phyloP scores from a whole-genome alignment of 2,329 filamentous ascomycete species.

The Penicillium psychrosexuale region DNA sequence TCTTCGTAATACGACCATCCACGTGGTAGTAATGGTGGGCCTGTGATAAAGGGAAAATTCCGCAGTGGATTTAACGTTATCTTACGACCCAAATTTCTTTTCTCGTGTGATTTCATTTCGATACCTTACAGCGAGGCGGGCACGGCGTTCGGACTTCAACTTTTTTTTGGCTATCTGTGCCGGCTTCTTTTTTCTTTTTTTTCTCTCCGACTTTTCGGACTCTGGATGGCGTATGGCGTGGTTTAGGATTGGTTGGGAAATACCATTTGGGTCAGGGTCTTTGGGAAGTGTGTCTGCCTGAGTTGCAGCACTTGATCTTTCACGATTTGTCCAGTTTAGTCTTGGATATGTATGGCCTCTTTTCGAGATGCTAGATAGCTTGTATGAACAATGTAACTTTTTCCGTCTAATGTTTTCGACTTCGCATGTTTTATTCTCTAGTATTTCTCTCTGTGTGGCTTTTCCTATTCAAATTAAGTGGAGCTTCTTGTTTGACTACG shows the following conservation, averaged over 20 bases:
- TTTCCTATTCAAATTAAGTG: too few species aligned
- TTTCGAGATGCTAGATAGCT: conserved; percentile 13
- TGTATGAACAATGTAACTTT: conserved; percentile 23
- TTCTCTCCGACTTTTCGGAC: conserved; percentile 1
- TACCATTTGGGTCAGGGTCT: conserved; percentile 16
- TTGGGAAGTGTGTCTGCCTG: conserved; percentile 14
- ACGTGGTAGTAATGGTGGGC: conserved; percentile 14
- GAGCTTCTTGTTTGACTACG: neutral
- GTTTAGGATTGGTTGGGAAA: conserved; percentile 19
- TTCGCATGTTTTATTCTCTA: neutral
- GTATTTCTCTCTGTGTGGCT: neutral
- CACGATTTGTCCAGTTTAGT: conserved; percentile 22
- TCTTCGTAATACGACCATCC: conserved; percentile 21
- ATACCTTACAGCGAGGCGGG: conserved; percentile 11
- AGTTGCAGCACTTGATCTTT: conserved; percentile 11
- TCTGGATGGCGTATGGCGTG: conserved; percentile 24
- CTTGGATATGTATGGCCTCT: conserved; percentile 14
- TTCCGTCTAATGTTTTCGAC: neutral
- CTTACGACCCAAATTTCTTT: conserved; percentile 24
- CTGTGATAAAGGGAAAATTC: conserved; percentile 12
- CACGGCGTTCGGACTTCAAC: conserved; percentile 22
- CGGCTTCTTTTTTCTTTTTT: conserved; percentile 1
- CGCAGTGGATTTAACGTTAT: conserved; percentile 19
- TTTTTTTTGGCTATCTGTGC: conserved; percentile 11
- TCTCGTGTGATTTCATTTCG: conserved; percentile 21